phyloP scores from a whole-genome alignment of 306 rosid genomes.

The Malus fusca region DNA sequence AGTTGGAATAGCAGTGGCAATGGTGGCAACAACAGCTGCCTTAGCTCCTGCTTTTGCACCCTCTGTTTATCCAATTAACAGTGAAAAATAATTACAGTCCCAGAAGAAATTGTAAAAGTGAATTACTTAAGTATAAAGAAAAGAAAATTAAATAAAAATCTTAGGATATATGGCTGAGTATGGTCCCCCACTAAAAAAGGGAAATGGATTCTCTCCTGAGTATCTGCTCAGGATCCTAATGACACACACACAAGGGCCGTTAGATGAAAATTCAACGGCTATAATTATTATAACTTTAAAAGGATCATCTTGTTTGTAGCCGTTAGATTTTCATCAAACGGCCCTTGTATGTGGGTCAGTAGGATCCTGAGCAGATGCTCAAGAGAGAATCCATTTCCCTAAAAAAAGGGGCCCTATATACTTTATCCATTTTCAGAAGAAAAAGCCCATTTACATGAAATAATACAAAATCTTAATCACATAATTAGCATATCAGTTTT shows the following conservation, averaged over 20 bases:
- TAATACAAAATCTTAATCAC: conserved; percentile 20
- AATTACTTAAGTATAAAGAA: background rate
- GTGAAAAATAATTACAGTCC: background rate
- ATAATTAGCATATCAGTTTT: background rate
- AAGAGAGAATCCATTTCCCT: too few species aligned
- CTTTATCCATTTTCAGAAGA: conserved; percentile 8
- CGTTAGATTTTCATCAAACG: too few species aligned
- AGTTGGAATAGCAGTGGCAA: conserved; percentile 95
- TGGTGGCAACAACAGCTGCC: conserved; percentile 76
- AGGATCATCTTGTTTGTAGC: accelerated
- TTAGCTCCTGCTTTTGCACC: conserved; percentile 92
- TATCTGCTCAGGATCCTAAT: too few species aligned
- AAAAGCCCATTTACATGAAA: background rate
- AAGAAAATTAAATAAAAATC: background rate
- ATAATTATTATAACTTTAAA: too few species aligned
- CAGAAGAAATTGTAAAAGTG: background rate
- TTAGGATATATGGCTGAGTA: background rate
- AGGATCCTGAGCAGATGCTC: too few species aligned
- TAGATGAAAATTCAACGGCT: too few species aligned
- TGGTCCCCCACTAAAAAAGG: conserved; percentile 6
- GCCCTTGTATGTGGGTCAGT: too few species aligned
- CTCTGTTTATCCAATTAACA: conserved; percentile 39
- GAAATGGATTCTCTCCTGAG: too few species aligned
- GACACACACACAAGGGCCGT: too few species aligned
- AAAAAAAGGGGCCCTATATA: background rate